These are phyloP conservation scores for Macrophomina pseudophaseolina DNA, from an alignment of 2,329 filamentous ascomycete species.

Conservation along the genomic window DNA sequence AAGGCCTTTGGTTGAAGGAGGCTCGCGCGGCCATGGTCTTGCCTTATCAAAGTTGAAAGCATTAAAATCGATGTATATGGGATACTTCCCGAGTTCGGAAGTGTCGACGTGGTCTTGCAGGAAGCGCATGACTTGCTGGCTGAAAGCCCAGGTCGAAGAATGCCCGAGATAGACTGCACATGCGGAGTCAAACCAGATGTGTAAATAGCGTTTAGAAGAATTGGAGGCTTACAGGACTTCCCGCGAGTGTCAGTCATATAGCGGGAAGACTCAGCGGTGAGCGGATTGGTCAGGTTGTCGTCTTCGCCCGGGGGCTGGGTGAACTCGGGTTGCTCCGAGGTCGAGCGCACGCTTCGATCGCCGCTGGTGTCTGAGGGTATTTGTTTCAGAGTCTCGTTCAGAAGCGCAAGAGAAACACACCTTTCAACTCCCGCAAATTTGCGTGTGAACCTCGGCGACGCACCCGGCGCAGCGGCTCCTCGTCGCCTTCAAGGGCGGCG, in stretches of 20 bases:
- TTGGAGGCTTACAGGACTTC: not conserved
- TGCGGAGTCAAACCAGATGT: not conserved
- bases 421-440: not conserved
- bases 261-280: not conserved
- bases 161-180: not conserved
- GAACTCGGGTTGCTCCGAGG: not conserved
- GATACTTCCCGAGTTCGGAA: not conserved
- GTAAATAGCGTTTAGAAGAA: not conserved
- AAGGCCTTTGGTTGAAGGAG: not conserved
- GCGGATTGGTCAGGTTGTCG: not conserved
- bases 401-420: not conserved
- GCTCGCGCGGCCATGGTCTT: not conserved
- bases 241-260: not conserved
- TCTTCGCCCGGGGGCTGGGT: not conserved
- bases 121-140: not conserved
- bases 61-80: not conserved
- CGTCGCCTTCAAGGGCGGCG: not conserved
- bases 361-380: no score
- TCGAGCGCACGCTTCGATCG: not conserved
- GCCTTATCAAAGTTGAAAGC: not conserved
- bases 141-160: constrained; percentile 2
- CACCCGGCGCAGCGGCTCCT: not conserved
- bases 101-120: not conserved
- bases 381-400: no score
- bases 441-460: not conserved